A percentile compares a stretch with the other conserved stretches of the same genome.
Evolutionary conservation across 148 eudicot genomes (phyloP).

Genomic region (Amaranthus cruentus): DNA sequence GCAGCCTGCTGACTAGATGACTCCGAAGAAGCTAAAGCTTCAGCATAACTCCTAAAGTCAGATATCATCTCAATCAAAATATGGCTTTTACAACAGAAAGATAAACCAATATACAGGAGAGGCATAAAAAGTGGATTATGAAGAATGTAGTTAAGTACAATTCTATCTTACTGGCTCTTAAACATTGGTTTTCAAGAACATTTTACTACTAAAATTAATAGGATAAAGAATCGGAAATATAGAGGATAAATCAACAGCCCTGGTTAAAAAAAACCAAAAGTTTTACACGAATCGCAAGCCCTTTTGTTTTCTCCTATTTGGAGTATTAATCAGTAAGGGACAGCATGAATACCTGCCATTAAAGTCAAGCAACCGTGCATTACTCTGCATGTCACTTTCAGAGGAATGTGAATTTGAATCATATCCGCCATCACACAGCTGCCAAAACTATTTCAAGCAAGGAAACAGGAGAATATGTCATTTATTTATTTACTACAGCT

Average conservation of each 20-base stretch:
- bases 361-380: constrained; percentile 35
- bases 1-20: constrained; percentile 28
- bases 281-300: neutral
- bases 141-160: no score
- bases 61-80: constrained; percentile 16
- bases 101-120: neutral
- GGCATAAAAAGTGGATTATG: neutral
- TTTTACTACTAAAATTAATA: neutral
- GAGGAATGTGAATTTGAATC: constrained; percentile 71
- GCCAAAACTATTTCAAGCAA: constrained; percentile 32
- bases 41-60: constrained; percentile 52
- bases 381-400: constrained; percentile 54
- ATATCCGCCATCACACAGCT: constrained; percentile 55
- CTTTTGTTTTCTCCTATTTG: neutral
- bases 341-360: constrained; percentile 45
- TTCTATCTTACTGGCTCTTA: neutral
- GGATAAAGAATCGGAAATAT: neutral
- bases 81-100: neutral
- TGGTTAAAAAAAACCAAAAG: neutral
- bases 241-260: neutral
- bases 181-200: neutral
- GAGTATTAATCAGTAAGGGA: neutral
- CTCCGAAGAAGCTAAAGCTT: constrained; percentile 48
- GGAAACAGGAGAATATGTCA: constrained; percentile 16
- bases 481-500: neutral